These are phyloP conservation scores for Sporobolomyces phaffii DNA, from an alignment of 768 basidiomycete species.

Conservation along the genomic window DNA sequence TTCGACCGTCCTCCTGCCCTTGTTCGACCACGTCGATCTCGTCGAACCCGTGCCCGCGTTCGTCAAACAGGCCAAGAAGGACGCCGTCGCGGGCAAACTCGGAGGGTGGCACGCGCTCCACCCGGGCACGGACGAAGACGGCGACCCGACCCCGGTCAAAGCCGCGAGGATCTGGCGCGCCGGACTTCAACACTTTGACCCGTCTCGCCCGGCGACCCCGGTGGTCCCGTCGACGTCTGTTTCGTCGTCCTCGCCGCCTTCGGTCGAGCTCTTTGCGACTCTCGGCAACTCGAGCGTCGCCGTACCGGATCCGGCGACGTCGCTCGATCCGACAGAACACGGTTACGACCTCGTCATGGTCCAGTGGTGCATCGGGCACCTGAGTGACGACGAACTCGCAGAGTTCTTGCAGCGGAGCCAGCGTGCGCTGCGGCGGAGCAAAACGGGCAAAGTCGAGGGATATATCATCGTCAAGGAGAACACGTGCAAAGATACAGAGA, in stretches of 20 bases:
- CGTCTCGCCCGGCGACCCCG: slow-evolving; percentile 50
- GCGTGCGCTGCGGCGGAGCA: slow-evolving; percentile 54
- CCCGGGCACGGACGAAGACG: slow-evolving; percentile 25
- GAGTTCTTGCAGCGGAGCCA: slow-evolving; percentile 64
- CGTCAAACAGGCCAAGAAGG: slow-evolving; percentile 58
- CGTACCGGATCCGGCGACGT: slow-evolving; percentile 41
- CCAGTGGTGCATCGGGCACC: slow-evolving; percentile 93
- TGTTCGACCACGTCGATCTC: slow-evolving; percentile 78
- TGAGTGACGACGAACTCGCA: slow-evolving; percentile 69
- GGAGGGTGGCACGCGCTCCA: slow-evolving; percentile 41
- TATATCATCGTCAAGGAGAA: slow-evolving; percentile 79
- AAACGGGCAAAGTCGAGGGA: slow-evolving; percentile 39
- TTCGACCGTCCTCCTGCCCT: slow-evolving; percentile 75
- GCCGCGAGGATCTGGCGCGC: slow-evolving; percentile 74
- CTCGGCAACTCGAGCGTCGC: slow-evolving; percentile 58
- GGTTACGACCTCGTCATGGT: slow-evolving; percentile 91
- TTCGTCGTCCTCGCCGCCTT: slow-evolving; percentile 7
- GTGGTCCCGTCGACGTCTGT: slow-evolving; percentile 1
- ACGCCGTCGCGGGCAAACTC: slow-evolving; percentile 39
- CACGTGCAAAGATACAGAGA: slow-evolving; percentile 58
- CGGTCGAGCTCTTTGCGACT: slow-evolving; percentile 55
- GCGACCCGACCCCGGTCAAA: slow-evolving; percentile 48
- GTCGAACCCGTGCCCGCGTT: slow-evolving; percentile 81
- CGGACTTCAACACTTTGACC: slow-evolving; percentile 80
- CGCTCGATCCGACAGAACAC: slow-evolving; percentile 46